A percentile compares a stretch with the other conserved stretches of the same genome.
Evolutionary conservation across 805 yeast species (phyloP).

Genomic region (Monosporozyma unispora): DNA sequence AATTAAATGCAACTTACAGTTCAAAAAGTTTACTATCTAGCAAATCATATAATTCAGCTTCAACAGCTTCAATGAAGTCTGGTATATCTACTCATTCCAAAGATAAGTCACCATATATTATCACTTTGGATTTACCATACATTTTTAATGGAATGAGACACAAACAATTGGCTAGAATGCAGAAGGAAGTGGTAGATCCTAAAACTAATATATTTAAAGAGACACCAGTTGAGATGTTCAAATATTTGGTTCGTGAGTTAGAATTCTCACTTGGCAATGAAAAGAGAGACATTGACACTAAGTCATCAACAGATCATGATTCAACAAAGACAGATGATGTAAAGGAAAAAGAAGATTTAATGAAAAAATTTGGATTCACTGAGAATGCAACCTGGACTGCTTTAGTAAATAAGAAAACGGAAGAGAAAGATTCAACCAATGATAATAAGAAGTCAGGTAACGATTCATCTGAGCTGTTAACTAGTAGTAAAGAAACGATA

Average conservation of each 20-base stretch:
- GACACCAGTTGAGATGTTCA: conserved; percentile 27
- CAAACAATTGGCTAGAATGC: conserved; percentile 12
- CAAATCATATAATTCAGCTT: conserved; percentile 7
- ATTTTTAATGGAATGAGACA: conserved; percentile 23
- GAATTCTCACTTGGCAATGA: conserved; percentile 24
- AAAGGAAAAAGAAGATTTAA: conserved; percentile 12
- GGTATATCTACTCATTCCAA: conserved; percentile 4
- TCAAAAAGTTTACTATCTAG: conserved; percentile 11
- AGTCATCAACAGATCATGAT: conserved; percentile 7
- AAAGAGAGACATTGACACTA: conserved; percentile 8
- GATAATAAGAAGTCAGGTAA: neutral
- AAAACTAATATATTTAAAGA: conserved; percentile 17
- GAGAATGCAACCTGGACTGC: conserved; percentile 29
- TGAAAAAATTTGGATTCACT: conserved; percentile 25
- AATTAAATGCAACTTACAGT: conserved; percentile 4
- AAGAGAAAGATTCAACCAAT: conserved; percentile 2
- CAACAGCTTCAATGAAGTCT: conserved; percentile 10
- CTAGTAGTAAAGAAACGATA: neutral
- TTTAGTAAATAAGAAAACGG: conserved; percentile 15
- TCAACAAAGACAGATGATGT: conserved; percentile 18
- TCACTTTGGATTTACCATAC: conserved; percentile 26
- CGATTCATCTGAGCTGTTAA: too few species aligned
- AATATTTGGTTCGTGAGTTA: conserved; percentile 27
- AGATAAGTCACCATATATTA: conserved; percentile 16
- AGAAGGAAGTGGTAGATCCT: conserved; percentile 2